Percentiles rank a stretch among this genome's conserved stretches.
Evolutionary conservation across 208 protist species (phyloP).

Genomic region (Acanthamoeba triangularis): DNA sequence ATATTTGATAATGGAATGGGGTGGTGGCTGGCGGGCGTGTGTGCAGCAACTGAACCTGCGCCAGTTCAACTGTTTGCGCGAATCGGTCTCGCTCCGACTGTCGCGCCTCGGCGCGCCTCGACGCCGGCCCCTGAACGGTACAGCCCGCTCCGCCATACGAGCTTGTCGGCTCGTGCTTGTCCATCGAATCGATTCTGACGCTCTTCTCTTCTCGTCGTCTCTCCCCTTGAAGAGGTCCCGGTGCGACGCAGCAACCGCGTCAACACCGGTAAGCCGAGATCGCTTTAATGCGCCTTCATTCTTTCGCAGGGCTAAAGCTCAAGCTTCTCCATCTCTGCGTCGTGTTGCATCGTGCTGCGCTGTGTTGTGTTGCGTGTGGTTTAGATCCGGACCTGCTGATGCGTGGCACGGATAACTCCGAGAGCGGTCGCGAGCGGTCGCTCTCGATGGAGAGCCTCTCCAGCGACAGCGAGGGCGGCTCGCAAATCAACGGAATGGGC

Average conservation of each 20-base stretch:
- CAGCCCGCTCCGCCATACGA: background rate
- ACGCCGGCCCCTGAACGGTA: slow-evolving; percentile 46
- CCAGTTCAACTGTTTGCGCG: slow-evolving; percentile 68
- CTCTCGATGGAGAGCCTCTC: slow-evolving; percentile 14
- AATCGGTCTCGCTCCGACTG: slow-evolving; percentile 46
- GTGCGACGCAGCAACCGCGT: slow-evolving; percentile 31
- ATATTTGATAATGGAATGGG: background rate
- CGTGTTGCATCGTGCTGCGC: background rate
- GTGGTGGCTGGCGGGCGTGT: background rate
- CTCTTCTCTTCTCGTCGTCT: background rate
- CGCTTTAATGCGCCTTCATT: background rate
- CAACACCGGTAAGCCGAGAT: background rate
- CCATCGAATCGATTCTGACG: background rate
- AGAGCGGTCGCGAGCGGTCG: background rate
- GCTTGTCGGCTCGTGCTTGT: background rate
- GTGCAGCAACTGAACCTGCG: slow-evolving; percentile 57
- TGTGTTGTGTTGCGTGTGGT: background rate
- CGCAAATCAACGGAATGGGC: background rate
- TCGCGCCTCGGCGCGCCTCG: slow-evolving; percentile 33
- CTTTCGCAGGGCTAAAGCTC: background rate
- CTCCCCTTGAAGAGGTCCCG: background rate
- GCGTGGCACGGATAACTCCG: background rate
- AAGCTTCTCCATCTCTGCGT: background rate
- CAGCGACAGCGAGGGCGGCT: background rate
- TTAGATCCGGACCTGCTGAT: slow-evolving; percentile 3